Percentiles rank a stretch among this genome's conserved stretches.
Evolutionary conservation across 2,329 filamentous ascomycete genomes (phyloP).

Genomic region (Diaporthe batatas): DNA sequence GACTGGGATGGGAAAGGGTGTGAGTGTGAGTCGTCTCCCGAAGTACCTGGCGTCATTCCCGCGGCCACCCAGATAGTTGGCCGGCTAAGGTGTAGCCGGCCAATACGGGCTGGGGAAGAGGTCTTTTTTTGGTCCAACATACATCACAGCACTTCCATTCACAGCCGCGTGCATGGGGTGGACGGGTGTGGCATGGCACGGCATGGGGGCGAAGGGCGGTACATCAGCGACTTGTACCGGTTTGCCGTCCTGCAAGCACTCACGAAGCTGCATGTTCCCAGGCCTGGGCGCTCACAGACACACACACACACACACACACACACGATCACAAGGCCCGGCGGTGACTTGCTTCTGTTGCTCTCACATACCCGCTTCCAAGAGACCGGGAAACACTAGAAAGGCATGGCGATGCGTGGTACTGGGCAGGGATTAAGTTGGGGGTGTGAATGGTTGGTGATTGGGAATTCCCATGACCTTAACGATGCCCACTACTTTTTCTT

Average conservation of each 20-base stretch:
- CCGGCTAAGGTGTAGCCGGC: conserved; percentile 1
- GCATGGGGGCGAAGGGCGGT: conserved; percentile 24
- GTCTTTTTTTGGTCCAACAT: conserved; percentile 22
- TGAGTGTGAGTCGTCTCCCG: conserved; percentile 10
- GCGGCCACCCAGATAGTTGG: conserved; percentile 1
- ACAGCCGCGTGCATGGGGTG: conserved; percentile 24
- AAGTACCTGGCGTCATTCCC: conserved; percentile 22
- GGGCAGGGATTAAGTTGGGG: not conserved
- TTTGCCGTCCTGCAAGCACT: conserved; percentile 16
- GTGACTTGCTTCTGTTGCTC: conserved; percentile 14
- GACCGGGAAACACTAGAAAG: conserved; percentile 16
- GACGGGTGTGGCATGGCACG: not conserved
- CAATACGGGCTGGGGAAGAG: conserved; percentile 7
- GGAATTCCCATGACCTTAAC: conserved; percentile 23
- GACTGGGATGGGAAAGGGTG: not conserved
- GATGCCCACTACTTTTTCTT: conserved; percentile 6
- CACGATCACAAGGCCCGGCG: conserved; percentile 11
- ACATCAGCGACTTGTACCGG: conserved; percentile 32
- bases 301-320: not conserved
- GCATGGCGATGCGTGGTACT: not conserved
- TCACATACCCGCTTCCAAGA: conserved; percentile 16
- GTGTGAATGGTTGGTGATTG: conserved; percentile 1
- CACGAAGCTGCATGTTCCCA: conserved; percentile 22
- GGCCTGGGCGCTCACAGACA: not conserved
- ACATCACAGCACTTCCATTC: conserved; percentile 27